Evolutionary conservation across 2,329 filamentous ascomycete genomes (phyloP), one percentile per base, ranked within the genome.

Genomic region (Fonsecaea multimorphosa): DNA sequence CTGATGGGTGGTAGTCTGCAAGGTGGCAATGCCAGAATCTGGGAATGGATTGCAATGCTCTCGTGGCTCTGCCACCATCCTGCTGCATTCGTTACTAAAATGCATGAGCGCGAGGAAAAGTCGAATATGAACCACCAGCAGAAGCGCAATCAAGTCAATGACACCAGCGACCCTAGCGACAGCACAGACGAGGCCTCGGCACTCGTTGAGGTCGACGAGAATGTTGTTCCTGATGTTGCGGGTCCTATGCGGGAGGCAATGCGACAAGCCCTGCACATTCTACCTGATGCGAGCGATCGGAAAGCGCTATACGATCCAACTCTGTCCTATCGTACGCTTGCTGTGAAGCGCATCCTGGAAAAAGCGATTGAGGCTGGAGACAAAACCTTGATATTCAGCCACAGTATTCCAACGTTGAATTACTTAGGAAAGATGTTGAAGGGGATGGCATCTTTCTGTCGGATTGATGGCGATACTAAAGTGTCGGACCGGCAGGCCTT

Each of bases 381-480:
- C 75, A 93, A 93, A 73, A 85, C 93, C 1, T 82, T 97, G 0
- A 80, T 97, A 0, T 97, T 97, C 73, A 91, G 90, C 0, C 89
- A 92, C 61, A 90, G 87, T 14, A 81, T 92, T 11, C 78, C 81
- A 0, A 90, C 90, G 0, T 79, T 97, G 4, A 74, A 93, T 71
- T 94, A 89, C 70, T 80, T 97, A 0, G 83, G 88, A 58, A 70
- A 78, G 0, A 76, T 90, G 22, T 83, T 92, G 44, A 76, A 74
- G 4, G 72, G 72, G 22, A 81, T 84, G 64, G 80, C 85, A 32
- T 74, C 63, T 0, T 84, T 79, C 7, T 75, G 75, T 7, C 85
- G 90, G 24, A 83, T 97, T 1, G 91, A 96, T 76, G 92, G 93
- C 2, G 77, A 72, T 0, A 89, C 89, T 0, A 72, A 75, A 0